Conservation (phyloP, 371 early-diverging fungal species). For the Thermomucor indicae-seudaticae region DNA sequence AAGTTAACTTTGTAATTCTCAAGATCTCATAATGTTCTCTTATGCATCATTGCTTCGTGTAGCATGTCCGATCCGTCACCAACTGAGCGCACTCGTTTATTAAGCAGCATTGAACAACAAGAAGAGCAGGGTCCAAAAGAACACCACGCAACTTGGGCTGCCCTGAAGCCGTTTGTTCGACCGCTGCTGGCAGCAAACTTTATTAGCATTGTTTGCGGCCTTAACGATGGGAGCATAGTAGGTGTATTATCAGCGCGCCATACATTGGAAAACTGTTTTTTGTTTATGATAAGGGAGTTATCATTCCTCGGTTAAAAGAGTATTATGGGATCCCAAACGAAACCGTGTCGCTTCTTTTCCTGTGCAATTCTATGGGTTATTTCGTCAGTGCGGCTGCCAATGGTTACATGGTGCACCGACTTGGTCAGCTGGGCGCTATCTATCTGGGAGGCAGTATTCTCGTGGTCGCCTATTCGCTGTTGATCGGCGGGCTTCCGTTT, state of each 20-base stretch:
- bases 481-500: conserved; percentile 17
- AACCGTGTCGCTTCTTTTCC: conserved; percentile 24
- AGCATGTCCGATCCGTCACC: too few species aligned
- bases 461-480: conserved; percentile 12
- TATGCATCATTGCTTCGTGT: too few species aligned
- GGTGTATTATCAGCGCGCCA: too few species aligned
- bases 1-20: too few species aligned
- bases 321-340: conserved; percentile 22
- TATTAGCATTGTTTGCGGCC: conserved; percentile 13
- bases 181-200: conserved; percentile 16
- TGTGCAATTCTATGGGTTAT: conserved; percentile 27
- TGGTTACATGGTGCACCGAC: conserved; percentile 21
- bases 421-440: conserved; percentile 17
- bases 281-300: conserved; percentile 12
- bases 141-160: conserved; percentile 12
- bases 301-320: conserved; percentile 25
- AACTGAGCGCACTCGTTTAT: too few species aligned
- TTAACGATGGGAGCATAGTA: conserved; percentile 25
- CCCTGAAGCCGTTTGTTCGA: conserved; percentile 15
- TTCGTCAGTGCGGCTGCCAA: conserved; percentile 19
- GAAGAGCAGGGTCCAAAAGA: background rate
- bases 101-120: too few species aligned
- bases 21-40: too few species aligned
- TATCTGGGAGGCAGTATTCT: conserved; percentile 12
- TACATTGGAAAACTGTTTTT: background rate